phyloP scores from a whole-genome alignment of 1,139 yeast genomes.

The Geotrichum bryndzae region DNA sequence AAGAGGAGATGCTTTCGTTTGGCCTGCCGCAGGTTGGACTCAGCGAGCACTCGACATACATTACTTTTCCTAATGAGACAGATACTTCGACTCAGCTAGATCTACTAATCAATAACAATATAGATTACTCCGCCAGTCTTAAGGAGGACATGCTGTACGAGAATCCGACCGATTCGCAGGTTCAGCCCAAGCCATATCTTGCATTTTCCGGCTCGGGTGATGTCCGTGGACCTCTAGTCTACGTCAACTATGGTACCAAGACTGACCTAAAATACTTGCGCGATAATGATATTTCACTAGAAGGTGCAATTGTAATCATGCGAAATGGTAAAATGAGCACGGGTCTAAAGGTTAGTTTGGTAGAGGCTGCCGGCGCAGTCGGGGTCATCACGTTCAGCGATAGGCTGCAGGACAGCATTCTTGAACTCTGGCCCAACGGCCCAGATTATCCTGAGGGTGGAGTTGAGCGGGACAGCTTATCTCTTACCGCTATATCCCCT shows the following conservation, averaged over 20 bases:
- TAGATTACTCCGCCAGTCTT: background rate
- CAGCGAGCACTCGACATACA: conserved; percentile 46
- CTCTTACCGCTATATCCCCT: conserved; percentile 55
- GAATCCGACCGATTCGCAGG: conserved; percentile 18
- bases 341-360: conserved; percentile 48
- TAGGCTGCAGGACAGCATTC: conserved; percentile 24
- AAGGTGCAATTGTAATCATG: conserved; percentile 50
- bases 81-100: conserved; percentile 24
- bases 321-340: conserved; percentile 52
- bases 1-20: conserved; percentile 51
- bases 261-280: conserved; percentile 49
- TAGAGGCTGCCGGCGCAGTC: conserved; percentile 46
- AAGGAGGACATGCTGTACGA: conserved; percentile 22
- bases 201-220: conserved; percentile 61
- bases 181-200: conserved; percentile 46
- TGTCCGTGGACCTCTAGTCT: conserved; percentile 48
- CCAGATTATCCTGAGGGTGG: conserved; percentile 14
- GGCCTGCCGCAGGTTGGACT: conserved; percentile 48
- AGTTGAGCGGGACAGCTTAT: conserved; percentile 63
- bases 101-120: conserved; percentile 18
- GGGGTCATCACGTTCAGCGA: conserved; percentile 56
- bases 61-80: conserved; percentile 50
- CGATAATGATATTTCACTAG: conserved; percentile 35
- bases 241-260: conserved; percentile 59
- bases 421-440: conserved; percentile 13